These are phyloP conservation scores for Naganishia liquefaciens DNA, from an alignment of 1,284 basidiomycete species.

Conservation along the genomic window DNA sequence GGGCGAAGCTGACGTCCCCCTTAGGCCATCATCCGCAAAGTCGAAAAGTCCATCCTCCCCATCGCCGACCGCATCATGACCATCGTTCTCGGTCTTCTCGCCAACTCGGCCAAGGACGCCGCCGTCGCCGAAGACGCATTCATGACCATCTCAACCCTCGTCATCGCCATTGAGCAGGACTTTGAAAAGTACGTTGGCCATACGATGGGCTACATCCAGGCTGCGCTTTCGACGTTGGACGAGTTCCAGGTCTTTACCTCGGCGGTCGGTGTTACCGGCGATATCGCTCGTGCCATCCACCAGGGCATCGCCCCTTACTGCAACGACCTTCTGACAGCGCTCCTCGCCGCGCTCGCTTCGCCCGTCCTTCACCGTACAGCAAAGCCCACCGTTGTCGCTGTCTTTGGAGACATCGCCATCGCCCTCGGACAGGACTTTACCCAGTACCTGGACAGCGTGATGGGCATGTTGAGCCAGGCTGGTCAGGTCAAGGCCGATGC, in stretches of 20 bases:
- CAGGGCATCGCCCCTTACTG: slow-evolving; percentile 81
- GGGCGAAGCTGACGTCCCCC: neutral
- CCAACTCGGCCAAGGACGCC: slow-evolving; percentile 83
- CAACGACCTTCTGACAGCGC: slow-evolving; percentile 81
- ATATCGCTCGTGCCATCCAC: slow-evolving; percentile 88
- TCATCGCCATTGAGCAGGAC: slow-evolving; percentile 73
- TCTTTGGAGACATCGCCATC: slow-evolving; percentile 95
- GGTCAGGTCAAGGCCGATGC: slow-evolving; percentile 81
- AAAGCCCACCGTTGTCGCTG: slow-evolving; percentile 92
- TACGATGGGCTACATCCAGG: slow-evolving; percentile 85
- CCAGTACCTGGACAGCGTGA: slow-evolving; percentile 85
- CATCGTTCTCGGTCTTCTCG: slow-evolving; percentile 79
- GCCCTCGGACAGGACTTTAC: slow-evolving; percentile 85
- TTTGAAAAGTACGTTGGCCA: slow-evolving; percentile 88
- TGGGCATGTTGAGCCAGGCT: slow-evolving; percentile 88
- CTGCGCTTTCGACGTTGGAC: slow-evolving; percentile 88
- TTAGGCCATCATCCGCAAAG: slow-evolving; percentile 79
- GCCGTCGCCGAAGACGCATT: slow-evolving; percentile 98
- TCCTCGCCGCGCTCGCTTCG: slow-evolving; percentile 89
- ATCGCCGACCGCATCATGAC: slow-evolving; percentile 96
- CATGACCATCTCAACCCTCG: slow-evolving; percentile 87
- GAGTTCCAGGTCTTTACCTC: slow-evolving; percentile 95
- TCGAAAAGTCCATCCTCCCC: slow-evolving; percentile 79
- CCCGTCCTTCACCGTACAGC: slow-evolving; percentile 89
- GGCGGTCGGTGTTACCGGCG: slow-evolving; percentile 92